Evolutionary conservation across 2,329 filamentous ascomycete genomes (phyloP), one percentile per base, ranked within the genome.

Genomic region (Fusarium illudens): DNA sequence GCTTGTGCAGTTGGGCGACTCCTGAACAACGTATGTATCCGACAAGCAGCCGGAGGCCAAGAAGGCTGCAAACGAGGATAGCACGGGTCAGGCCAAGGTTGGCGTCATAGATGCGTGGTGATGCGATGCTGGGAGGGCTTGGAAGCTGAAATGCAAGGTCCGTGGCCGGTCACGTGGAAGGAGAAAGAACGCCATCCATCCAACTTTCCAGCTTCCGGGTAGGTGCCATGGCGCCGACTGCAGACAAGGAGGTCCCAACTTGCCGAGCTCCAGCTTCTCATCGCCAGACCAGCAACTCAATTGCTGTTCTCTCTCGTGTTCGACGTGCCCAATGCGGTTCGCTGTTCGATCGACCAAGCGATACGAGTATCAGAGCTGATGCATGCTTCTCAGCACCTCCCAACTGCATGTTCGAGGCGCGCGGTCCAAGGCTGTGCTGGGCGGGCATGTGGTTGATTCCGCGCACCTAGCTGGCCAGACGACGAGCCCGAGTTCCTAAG

Each of bases 81-180:
- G 37, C 20, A 52, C 22, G 33, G 29, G 36, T 25, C 33, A 39
- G n/a, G 20, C 37, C 25, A 34, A 33, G n/a, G 20, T 39, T 68
- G 66, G 66, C 65, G 65, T 68, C 66, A 68, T 69, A 42, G 58
- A 60, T 51, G n/a, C 44, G 55, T 39, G 17, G 44, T 58, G 64
- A 68, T 67, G 53, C 39, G 56, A 67, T 65, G 50, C 19, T 29
- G 25, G 34, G 58, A 20, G 51, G 58, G 44, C 27, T 39, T 27
- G n/a, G 25, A 37, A 48, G 37, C 51, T 42, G 22, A 29, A 30
- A 11, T 19, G 29, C 25, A 42, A 42, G 36, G 25, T 42, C 34
- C 13, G 20, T 29, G 13, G n/a, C 51, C 33, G n/a, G 27, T 54
- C 51, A 54, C 51, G 51, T 54, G 51, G 12, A 20, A 19, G 17